Evolutionary conservation across 2,329 filamentous ascomycete genomes (phyloP).

Genomic region (Fusarium domesticum): DNA sequence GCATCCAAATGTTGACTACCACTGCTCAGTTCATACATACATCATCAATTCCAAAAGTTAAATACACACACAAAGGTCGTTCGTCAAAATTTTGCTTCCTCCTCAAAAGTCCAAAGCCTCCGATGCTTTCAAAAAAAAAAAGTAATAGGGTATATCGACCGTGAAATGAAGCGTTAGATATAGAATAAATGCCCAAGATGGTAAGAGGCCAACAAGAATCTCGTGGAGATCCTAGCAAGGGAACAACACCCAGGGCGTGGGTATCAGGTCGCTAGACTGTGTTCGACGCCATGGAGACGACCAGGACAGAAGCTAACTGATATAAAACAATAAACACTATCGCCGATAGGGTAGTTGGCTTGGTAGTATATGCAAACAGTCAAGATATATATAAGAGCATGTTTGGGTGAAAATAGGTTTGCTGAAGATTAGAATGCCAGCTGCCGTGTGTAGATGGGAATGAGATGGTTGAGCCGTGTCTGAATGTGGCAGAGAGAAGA

Average conservation of each 20-base stretch:
- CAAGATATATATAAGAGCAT: constrained; percentile 22
- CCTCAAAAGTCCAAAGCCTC: constrained; percentile 23
- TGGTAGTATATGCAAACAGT: constrained; percentile 28
- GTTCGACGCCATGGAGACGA: constrained; percentile 3
- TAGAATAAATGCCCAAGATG: constrained; percentile 27
- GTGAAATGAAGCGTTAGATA: constrained; percentile 30
- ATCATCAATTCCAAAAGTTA: constrained; percentile 26
- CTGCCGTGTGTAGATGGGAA: constrained; percentile 13
- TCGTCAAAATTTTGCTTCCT: constrained; percentile 16
- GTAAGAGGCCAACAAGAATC: constrained; percentile 10
- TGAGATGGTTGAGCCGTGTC: constrained; percentile 3
- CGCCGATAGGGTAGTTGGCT: constrained; percentile 30
- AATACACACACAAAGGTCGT: constrained; percentile 19
- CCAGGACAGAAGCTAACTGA: constrained; percentile 1
- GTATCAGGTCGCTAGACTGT: constrained; percentile 13
- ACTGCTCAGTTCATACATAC: constrained; percentile 28
- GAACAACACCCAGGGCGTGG: constrained; percentile 17
- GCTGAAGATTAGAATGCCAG: constrained; percentile 25
- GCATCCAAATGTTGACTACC: neutral
- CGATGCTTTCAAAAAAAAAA: constrained; percentile 27
- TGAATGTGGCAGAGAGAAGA: constrained; percentile 9
- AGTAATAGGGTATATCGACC: constrained; percentile 31
- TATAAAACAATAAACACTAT: constrained; percentile 36
- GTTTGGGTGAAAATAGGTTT: constrained; percentile 16
- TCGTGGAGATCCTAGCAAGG: constrained; percentile 3